Percentiles rank a stretch among this genome's conserved stretches.
Evolutionary conservation across 1,139 yeast genomes (phyloP).

Genomic region (Pneumocystis carinii): DNA sequence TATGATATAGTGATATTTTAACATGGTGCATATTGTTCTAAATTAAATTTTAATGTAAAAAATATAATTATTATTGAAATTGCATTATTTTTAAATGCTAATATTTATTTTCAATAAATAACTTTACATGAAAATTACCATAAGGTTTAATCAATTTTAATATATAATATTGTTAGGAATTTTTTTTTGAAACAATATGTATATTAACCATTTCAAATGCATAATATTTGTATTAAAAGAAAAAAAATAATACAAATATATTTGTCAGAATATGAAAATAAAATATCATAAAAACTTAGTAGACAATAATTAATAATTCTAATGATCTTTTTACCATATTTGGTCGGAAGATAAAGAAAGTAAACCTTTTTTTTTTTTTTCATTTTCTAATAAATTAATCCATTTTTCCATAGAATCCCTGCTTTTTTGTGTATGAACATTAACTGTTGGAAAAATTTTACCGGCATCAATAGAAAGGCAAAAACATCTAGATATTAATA

Average conservation of each 20-base stretch:
- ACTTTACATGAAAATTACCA: background rate
- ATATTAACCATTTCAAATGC: background rate
- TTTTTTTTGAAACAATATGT: background rate
- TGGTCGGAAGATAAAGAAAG: background rate
- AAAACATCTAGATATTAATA: constrained; percentile 57
- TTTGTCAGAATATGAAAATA: too few species aligned
- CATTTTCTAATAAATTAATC: constrained; percentile 15
- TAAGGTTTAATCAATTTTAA: background rate
- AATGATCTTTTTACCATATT: background rate
- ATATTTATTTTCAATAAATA: background rate
- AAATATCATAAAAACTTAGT: too few species aligned
- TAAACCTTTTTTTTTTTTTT: constrained; percentile 13
- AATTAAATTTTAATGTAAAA: background rate
- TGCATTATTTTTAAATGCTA: background rate
- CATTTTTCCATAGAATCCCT: constrained; percentile 16
- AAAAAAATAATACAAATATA: too few species aligned
- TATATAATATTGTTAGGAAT: background rate
- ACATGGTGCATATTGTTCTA: too few species aligned
- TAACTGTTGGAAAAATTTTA: constrained; percentile 68
- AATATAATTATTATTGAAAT: too few species aligned
- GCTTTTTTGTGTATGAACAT: constrained; percentile 20
- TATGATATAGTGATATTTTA: too few species aligned
- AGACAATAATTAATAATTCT: background rate
- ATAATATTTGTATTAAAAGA: background rate
- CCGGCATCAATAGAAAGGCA: constrained; percentile 37